A percentile compares a stretch with the other conserved stretches of the same genome.
Conservation (phyloP, 1,284 basidiomycete species). For the Malassezia sympodialis region DNA sequence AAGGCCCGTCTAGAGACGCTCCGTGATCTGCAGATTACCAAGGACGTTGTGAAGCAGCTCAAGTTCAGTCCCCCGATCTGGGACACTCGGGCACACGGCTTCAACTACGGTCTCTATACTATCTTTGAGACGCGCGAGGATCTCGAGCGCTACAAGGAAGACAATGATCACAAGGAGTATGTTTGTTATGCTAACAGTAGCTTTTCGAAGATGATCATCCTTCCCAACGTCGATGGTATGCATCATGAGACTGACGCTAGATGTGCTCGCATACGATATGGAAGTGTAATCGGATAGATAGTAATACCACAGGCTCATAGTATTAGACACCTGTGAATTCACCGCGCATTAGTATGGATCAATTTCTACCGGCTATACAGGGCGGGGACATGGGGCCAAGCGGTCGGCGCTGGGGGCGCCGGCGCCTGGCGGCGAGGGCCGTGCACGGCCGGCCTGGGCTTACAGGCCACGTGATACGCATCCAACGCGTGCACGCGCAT, state of each 20-base stretch:
- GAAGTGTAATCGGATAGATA: conserved; percentile 17
- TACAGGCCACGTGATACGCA: not conserved
- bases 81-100: conserved; percentile 31
- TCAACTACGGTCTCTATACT: conserved; percentile 37
- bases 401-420: no score
- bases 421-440: not conserved
- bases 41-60: conserved; percentile 26
- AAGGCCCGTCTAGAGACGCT: conserved; percentile 31
- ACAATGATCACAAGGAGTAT: conserved; percentile 40
- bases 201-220: conserved; percentile 28
- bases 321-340: not conserved
- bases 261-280: conserved; percentile 38
- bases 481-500: not conserved
- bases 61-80: conserved; percentile 35
- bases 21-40: conserved; percentile 26
- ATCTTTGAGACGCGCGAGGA: conserved; percentile 27
- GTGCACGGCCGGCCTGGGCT: not conserved
- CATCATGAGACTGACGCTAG: not conserved
- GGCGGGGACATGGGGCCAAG: no score
- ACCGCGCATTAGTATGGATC: no score
- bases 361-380: no score
- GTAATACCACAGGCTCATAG: not conserved
- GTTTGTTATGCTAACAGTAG: conserved; percentile 20
- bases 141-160: conserved; percentile 34
- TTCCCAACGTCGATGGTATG: conserved; percentile 31